Conservation (phyloP, 805 yeast genomes). For the Ogataea angusta region DNA sequence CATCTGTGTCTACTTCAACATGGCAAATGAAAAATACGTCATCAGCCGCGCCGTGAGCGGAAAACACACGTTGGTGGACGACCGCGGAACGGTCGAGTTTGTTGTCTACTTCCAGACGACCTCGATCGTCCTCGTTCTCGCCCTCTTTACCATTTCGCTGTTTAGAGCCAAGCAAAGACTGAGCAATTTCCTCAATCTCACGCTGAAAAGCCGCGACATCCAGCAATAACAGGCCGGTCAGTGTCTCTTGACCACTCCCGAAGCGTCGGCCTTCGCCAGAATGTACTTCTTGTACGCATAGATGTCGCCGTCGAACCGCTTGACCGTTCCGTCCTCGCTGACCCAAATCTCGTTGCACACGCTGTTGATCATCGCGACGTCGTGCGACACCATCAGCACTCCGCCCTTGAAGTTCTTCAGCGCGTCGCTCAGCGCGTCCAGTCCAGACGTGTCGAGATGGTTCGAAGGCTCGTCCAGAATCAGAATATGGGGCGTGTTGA, state of each 20-base stretch:
- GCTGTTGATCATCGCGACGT: conserved; percentile 81
- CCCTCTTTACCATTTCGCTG: conserved; percentile 12
- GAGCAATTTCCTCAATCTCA: conserved; percentile 9
- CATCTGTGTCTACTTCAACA: conserved; percentile 7
- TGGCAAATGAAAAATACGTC: conserved; percentile 8
- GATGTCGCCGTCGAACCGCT: conserved; percentile 76
- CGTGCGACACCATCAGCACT: conserved; percentile 96
- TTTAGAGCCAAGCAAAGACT: conserved; percentile 12
- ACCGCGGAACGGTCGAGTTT: conserved; percentile 13
- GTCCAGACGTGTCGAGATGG: conserved; percentile 96
- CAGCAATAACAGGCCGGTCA: conserved; percentile 25
- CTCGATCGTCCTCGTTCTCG: conserved; percentile 5
- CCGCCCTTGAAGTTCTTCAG: conserved; percentile 89
- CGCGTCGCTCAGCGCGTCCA: conserved; percentile 93
- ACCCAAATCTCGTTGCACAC: conserved; percentile 97
- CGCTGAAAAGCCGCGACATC: neutral
- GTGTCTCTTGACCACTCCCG: conserved; percentile 92
- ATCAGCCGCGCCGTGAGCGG: conserved; percentile 7
- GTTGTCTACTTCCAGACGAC: conserved; percentile 12
- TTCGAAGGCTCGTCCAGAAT: conserved; percentile 97
- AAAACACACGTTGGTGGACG: conserved; percentile 5
- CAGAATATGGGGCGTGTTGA: conserved; percentile 85
- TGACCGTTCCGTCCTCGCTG: conserved; percentile 80
- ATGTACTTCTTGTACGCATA: conserved; percentile 89
- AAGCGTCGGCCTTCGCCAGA: conserved; percentile 66